Evolutionary conservation across 164 flowering plant genomes (phyloP), one percentile per base, ranked within the genome.

Genomic region (Amborella trichopoda): DNA sequence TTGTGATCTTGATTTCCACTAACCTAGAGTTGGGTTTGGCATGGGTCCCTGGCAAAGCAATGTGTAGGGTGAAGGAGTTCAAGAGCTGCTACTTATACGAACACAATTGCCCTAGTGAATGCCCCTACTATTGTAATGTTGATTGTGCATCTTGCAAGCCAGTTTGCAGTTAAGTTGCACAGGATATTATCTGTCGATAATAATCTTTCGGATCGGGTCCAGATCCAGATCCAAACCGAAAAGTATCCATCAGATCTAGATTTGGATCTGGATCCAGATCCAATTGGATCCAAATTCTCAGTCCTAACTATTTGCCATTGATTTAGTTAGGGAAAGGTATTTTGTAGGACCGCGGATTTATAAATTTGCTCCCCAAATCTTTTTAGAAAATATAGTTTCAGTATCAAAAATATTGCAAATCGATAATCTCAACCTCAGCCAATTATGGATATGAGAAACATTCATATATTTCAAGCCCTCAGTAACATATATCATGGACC

Each of bases 131-230:
- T 16, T 69, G 74, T 22, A 60, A 42, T 13, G 53, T 66, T 13
- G 65, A 69, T 27, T 69, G 66, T 37, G 25, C n/a, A 53, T 23
- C 63, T 36, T 70, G 71, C 68, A 70, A 57, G 23, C 71, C 71
- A n/a, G 40, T 67, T 8, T 67, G 75, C 28, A 44, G 75, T 70
- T 66, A 64, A 71, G 57, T 4, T 20, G 12, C 3, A 41, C 8
- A 12, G 2, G 6, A 11, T 3, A 39, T 39, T 13, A 39, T 13
- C 18, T 17, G 19, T 39, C 6, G 13, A 13, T 39, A 39, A 8
- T 17, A 39, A 41, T 19, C 23, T 6, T 6, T 30, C 13, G 34
- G 34, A 30, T 30, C 13, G 13, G 13, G 34, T 30, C n/a, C n/a
- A n/a, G n/a, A n/a, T n/a, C n/a, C n/a, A n/a, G n/a, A n/a, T n/a